Evolutionary conservation across 306 rosid genomes (phyloP).

Genomic region (Ammopiptanthus mongolicus): DNA sequence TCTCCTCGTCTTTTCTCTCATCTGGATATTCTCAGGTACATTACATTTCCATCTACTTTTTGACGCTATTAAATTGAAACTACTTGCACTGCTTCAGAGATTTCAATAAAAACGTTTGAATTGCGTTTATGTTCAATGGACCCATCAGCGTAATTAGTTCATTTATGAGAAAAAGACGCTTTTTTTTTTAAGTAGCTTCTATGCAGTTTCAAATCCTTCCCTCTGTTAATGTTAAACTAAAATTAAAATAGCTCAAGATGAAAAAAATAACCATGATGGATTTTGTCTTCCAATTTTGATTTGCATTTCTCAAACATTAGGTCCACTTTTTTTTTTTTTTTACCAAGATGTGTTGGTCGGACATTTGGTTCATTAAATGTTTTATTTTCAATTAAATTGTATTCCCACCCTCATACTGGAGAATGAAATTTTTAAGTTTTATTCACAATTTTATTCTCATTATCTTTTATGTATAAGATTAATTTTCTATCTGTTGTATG

Average conservation of each 20-base stretch:
- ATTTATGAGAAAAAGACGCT: not conserved
- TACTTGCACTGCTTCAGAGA: not conserved
- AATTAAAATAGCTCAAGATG: not conserved
- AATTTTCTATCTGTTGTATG: too few species aligned
- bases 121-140: not conserved
- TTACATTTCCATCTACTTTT: too few species aligned
- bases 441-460: too few species aligned
- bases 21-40: constrained; percentile 69
- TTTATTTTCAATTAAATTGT: too few species aligned
- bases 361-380: too few species aligned
- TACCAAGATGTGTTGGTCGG: too few species aligned
- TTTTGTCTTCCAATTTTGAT: not conserved
- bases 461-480: too few species aligned
- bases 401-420: too few species aligned
- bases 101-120: not conserved
- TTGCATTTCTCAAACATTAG: not conserved
- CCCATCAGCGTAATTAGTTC: not conserved
- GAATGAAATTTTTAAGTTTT: too few species aligned
- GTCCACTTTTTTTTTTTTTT: not conserved
- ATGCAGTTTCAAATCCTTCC: not conserved
- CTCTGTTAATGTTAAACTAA: not conserved
- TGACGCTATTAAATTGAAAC: not conserved
- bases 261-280: not conserved
- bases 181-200: not conserved
- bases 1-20: constrained; percentile 32